phyloP scores from a whole-genome alignment of 306 rosid species.

The Vicia villosa region DNA sequence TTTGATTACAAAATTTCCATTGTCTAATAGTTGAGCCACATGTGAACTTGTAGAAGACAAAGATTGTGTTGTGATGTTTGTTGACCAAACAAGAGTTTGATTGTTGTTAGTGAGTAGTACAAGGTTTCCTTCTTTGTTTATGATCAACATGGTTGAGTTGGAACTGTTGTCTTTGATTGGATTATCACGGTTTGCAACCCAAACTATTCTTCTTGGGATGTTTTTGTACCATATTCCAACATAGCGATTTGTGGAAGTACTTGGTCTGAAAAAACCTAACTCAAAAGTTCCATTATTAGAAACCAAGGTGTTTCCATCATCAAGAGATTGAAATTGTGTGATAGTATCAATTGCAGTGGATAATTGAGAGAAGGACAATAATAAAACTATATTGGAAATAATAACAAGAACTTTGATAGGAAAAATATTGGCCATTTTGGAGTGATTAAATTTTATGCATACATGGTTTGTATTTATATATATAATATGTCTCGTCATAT shows the following conservation, averaged over 20 bases:
- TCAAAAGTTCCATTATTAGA: constrained; percentile 31
- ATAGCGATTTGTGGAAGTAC: constrained; percentile 19
- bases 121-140: constrained; percentile 9
- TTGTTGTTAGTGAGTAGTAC: constrained; percentile 6
- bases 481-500: too few species aligned
- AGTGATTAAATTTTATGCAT: too few species aligned
- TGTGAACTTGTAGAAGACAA: not conserved
- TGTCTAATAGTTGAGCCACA: constrained; percentile 41
- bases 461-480: too few species aligned
- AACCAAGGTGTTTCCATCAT: constrained; percentile 27
- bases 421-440: too few species aligned
- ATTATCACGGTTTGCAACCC: constrained; percentile 37
- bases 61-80: constrained; percentile 19
- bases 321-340: not conserved
- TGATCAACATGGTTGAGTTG: constrained; percentile 8
- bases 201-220: constrained; percentile 14
- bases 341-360: constrained; percentile 14
- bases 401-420: too few species aligned
- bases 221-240: constrained; percentile 30
- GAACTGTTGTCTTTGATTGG: constrained; percentile 20
- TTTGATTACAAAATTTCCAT: constrained; percentile 54
- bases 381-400: not conserved
- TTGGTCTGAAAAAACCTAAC: constrained; percentile 20
- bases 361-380: not conserved
- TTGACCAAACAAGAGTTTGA: constrained; percentile 29